phyloP scores from a whole-genome alignment of 1,284 basidiomycete genomes.

The Ceratobasidium sp. region DNA sequence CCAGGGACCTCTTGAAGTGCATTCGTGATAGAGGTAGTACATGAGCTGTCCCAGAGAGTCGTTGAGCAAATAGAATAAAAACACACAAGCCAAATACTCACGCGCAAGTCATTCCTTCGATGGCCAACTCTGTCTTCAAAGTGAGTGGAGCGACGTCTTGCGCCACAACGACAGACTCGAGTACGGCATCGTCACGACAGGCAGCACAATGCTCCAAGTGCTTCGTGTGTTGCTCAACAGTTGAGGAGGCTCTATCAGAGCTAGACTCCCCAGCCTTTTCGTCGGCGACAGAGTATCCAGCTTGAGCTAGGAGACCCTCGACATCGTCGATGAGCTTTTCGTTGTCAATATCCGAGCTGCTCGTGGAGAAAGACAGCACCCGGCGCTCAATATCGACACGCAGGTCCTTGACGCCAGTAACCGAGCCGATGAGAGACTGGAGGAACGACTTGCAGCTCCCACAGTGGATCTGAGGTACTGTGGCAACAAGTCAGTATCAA shows the following conservation, averaged over 20 bases:
- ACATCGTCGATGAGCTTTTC: slow-evolving; percentile 34
- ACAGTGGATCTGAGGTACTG: slow-evolving; percentile 34
- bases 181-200: slow-evolving; percentile 31
- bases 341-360: background rate
- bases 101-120: slow-evolving; percentile 45
- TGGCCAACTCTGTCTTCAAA: slow-evolving; percentile 38
- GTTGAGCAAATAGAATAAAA: background rate
- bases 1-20: slow-evolving; percentile 29
- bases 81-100: background rate
- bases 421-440: slow-evolving; percentile 19
- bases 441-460: slow-evolving; percentile 36
- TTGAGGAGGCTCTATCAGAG: background rate
- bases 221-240: background rate
- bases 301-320: slow-evolving; percentile 19
- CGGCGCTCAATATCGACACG: slow-evolving; percentile 23
- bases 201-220: slow-evolving; percentile 39
- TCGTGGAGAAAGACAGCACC: slow-evolving; percentile 19
- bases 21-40: slow-evolving; percentile 37
- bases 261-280: slow-evolving; percentile 23
- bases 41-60: slow-evolving; percentile 31
- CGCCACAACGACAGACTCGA: slow-evolving; percentile 25
- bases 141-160: slow-evolving; percentile 8
- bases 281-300: slow-evolving; percentile 25
- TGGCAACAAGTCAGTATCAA: background rate
- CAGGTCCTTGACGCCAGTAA: slow-evolving; percentile 24